A percentile compares a stretch with the other conserved stretches of the same genome.
Conservation (phyloP, 768 basidiomycete species). For the Mycena haematopus region DNA sequence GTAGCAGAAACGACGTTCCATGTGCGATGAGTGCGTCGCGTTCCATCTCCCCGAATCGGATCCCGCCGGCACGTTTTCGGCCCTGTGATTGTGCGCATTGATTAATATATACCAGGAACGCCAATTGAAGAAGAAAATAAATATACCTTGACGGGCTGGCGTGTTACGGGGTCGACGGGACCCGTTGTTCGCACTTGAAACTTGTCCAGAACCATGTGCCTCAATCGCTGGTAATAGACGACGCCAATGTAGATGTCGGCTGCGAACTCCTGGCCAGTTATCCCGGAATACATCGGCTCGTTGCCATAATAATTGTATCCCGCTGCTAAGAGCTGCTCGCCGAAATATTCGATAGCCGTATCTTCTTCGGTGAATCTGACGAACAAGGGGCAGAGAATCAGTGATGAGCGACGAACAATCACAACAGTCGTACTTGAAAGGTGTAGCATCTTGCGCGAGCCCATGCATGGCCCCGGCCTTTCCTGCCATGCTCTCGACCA, state of each 20-base stretch:
- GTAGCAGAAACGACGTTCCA: slow-evolving; percentile 96
- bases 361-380: slow-evolving; percentile 92
- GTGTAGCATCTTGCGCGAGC: slow-evolving; percentile 96
- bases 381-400: background rate
- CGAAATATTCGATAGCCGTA: slow-evolving; percentile 97
- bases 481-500: slow-evolving; percentile 99
- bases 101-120: background rate
- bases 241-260: slow-evolving; percentile 99
- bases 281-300: slow-evolving; percentile 99
- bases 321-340: slow-evolving; percentile 88
- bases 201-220: slow-evolving; percentile 99
- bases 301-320: slow-evolving; percentile 99
- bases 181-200: slow-evolving; percentile 99
- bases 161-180: slow-evolving; percentile 92
- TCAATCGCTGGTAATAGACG: slow-evolving; percentile 97
- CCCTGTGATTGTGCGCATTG: slow-evolving; percentile 59
- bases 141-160: slow-evolving; percentile 94
- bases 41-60: slow-evolving; percentile 99
- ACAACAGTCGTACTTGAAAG: slow-evolving; percentile 79
- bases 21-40: slow-evolving; percentile 98
- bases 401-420: slow-evolving; percentile 18
- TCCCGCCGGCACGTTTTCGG: slow-evolving; percentile 97
- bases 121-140: background rate
- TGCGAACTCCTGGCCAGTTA: slow-evolving; percentile 97
- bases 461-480: slow-evolving; percentile 99